Evolutionary conservation across 768 basidiomycete species (phyloP), one percentile per base, ranked within the genome.

Genomic region (Psilocybe sp.): DNA sequence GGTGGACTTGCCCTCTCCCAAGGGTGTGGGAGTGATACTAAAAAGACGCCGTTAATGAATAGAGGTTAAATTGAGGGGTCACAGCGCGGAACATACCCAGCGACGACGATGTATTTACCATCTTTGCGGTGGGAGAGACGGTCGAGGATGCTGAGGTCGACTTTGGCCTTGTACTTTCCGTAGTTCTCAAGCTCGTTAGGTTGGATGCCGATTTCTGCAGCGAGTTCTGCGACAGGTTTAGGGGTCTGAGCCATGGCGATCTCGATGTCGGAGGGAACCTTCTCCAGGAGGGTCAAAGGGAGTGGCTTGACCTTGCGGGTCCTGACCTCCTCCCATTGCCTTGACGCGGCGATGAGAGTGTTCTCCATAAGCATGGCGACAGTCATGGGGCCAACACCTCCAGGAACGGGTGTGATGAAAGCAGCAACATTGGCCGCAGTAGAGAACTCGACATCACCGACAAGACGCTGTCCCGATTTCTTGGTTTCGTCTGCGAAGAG

Each of bases 301-400:
- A 98, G 79, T 6, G 93, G 92, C 54, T 79, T 84, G 66, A 94
- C 69, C 61, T 84, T 85, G 49, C 84, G 79, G 11, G 77, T 65
- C 42, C 85, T 80, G 39, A 80, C 70, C 44, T 81, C 75, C 56
- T 88, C 81, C 79, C 89, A 94, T 44, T 84, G 77, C 45, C 90
- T 84, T 66, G 89, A 80, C 18, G 95, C 94, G 42, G 92, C 87
- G 55, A 78, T 73, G 57, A 92, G 72, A 1, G 95, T 96, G 70
- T 98, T 99, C 62, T 85, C 80, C 95, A 99, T 98, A 55, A 99
- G 84, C 75, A 98, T 79, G 16, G 97, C 97, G 50, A 99, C 97
- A 12, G 97, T 99, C 95, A 98, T 97, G n/a, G 97, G 97, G 11
- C 97, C 97, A 46, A 99, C 97, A 50, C 97, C 97, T 67, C 97